Evolutionary conservation across 202 grass and related monocot genomes (phyloP).

Genomic region (Carex arenaria): DNA sequence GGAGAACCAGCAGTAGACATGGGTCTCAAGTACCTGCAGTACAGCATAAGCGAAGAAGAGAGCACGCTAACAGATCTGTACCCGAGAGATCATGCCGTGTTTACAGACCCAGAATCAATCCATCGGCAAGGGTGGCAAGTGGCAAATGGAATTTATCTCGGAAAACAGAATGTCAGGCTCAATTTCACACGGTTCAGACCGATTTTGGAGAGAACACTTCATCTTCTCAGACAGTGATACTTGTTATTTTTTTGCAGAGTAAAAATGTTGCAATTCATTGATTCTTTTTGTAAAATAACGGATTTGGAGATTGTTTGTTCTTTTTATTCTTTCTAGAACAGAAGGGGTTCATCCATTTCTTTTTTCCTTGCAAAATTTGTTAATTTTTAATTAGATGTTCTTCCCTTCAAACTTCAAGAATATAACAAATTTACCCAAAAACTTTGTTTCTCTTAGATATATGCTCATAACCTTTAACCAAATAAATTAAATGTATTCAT

Average conservation of each 20-base stretch:
- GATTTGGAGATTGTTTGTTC: background rate
- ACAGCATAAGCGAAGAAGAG: conserved; percentile 64
- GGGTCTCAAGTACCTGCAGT: conserved; percentile 62
- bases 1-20: conserved; percentile 56
- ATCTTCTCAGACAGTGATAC: conserved; percentile 45
- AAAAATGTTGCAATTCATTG: background rate
- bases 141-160: conserved; percentile 50
- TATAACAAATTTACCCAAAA: too few relatives aligned
- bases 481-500: too few relatives aligned
- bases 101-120: conserved; percentile 49
- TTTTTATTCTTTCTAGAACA: background rate
- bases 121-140: conserved; percentile 56
- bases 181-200: conserved; percentile 54
- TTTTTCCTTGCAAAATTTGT: background rate
- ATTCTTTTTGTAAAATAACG: background rate
- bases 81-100: conserved; percentile 54
- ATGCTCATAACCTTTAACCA: too few relatives aligned
- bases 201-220: conserved; percentile 41
- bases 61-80: conserved; percentile 74
- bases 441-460: too few relatives aligned
- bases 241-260: background rate
- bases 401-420: too few relatives aligned
- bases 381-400: too few relatives aligned
- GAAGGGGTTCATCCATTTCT: background rate
- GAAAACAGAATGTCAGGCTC: conserved; percentile 65